Evolutionary conservation across 768 basidiomycete species (phyloP).

Genomic region (Crassisporium funariophilum): DNA sequence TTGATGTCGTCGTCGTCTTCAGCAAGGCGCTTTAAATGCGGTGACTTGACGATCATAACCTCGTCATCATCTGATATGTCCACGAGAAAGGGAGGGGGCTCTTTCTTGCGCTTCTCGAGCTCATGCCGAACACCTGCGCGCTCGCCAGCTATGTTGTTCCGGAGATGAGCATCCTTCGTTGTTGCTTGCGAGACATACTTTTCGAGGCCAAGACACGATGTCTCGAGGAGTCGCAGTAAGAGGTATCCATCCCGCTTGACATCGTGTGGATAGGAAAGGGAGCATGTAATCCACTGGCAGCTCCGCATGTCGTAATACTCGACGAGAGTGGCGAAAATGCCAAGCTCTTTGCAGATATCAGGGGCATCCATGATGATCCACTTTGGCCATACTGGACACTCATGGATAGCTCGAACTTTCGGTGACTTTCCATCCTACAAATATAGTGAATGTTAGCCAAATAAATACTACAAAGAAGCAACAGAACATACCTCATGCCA

Average conservation of each 20-base stretch:
- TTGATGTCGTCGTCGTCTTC: background rate
- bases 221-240: background rate
- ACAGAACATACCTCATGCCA: constrained; percentile 1
- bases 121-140: background rate
- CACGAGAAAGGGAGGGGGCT: background rate
- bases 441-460: background rate
- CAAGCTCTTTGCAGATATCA: background rate
- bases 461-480: background rate
- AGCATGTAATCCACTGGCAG: constrained; percentile 1
- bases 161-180: background rate
- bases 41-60: too few relatives aligned
- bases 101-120: background rate
- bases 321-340: background rate
- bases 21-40: too few relatives aligned
- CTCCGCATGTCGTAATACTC: constrained; percentile 1
- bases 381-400: constrained; percentile 2
- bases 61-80: background rate
- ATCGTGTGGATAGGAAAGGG: background rate
- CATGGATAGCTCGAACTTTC: background rate
- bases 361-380: constrained; percentile 1
- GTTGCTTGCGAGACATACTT: background rate
- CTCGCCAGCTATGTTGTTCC: background rate
- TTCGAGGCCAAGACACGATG: background rate
- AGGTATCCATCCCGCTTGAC: background rate
- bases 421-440: background rate